These are phyloP conservation scores for Kingdonia uniflora DNA, from an alignment of 164 flowering plant genomes.

Conservation along the genomic window DNA sequence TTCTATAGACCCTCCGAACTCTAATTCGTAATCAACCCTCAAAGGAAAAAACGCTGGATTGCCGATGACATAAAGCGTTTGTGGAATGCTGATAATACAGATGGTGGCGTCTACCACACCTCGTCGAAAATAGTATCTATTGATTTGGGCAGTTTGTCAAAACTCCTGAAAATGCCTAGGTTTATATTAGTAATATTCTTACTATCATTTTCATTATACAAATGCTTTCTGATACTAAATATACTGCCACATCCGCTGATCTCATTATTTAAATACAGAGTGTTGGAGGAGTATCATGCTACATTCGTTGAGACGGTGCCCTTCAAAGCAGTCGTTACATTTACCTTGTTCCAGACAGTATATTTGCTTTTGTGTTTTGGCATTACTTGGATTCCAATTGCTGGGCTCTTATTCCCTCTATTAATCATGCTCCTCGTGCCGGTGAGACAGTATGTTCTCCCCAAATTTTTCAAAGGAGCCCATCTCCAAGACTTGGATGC, in stretches of 20 bases:
- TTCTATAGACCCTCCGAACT: too few species aligned
- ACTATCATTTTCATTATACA: too few species aligned
- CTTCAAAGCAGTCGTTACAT: conserved; percentile 56
- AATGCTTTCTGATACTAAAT: too few species aligned
- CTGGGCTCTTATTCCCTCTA: conserved; percentile 87
- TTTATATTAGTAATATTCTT: too few species aligned
- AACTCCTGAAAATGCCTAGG: too few species aligned
- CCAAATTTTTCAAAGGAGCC: conserved; percentile 83
- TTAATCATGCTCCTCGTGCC: conserved; percentile 92
- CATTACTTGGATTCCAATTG: conserved; percentile 87
- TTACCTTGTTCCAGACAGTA: conserved; percentile 75
- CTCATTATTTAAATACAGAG: conserved; percentile 33
- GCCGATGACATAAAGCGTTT: too few species aligned
- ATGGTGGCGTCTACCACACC: too few species aligned
- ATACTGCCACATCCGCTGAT: background rate
- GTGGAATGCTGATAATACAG: too few species aligned
- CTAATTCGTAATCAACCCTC: too few species aligned
- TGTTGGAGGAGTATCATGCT: conserved; percentile 67
- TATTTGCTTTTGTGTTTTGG: conserved; percentile 85
- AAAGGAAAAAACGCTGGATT: too few species aligned
- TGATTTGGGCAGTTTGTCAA: too few species aligned
- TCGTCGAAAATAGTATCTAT: too few species aligned
- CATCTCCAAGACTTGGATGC: conserved; percentile 94
- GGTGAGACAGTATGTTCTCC: conserved; percentile 74
- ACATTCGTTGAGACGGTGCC: conserved; percentile 84